A percentile compares a stretch with the other conserved stretches of the same genome.
Conservation (phyloP, 2,329 filamentous ascomycete genomes). For the Colletotrichum endophyticum region DNA sequence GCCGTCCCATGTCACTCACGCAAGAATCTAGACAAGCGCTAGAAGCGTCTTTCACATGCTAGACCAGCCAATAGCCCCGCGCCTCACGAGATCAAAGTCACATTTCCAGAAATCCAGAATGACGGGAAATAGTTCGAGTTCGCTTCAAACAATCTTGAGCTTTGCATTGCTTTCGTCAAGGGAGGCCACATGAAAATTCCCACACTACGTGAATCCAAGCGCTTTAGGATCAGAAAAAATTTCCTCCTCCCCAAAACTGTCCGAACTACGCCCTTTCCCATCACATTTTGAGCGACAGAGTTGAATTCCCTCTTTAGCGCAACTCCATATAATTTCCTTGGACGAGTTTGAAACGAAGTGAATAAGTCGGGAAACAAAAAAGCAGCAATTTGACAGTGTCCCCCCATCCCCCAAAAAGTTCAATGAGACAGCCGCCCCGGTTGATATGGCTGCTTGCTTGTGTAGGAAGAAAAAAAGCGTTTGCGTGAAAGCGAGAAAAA, state of each 20-base stretch:
- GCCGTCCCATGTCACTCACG: background rate
- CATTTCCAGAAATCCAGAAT: background rate
- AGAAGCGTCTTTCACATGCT: background rate
- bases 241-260: background rate
- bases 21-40: background rate
- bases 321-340: background rate
- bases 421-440: background rate
- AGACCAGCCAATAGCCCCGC: background rate
- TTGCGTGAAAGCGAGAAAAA: background rate
- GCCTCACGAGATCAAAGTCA: background rate
- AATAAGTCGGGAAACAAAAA: background rate
- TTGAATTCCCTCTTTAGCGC: background rate
- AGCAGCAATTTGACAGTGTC: background rate
- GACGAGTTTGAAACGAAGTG: background rate
- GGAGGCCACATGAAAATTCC: background rate
- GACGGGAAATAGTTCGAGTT: background rate
- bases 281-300: background rate
- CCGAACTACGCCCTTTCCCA: background rate
- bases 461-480: background rate
- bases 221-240: background rate
- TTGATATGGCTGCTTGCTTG: background rate
- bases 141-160: background rate
- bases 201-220: background rate
- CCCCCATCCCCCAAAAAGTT: background rate
- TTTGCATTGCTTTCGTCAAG: background rate